These are phyloP conservation scores for Cucurbita ficifolia DNA, from an alignment of 306 rosid species.

Conservation along the genomic window DNA sequence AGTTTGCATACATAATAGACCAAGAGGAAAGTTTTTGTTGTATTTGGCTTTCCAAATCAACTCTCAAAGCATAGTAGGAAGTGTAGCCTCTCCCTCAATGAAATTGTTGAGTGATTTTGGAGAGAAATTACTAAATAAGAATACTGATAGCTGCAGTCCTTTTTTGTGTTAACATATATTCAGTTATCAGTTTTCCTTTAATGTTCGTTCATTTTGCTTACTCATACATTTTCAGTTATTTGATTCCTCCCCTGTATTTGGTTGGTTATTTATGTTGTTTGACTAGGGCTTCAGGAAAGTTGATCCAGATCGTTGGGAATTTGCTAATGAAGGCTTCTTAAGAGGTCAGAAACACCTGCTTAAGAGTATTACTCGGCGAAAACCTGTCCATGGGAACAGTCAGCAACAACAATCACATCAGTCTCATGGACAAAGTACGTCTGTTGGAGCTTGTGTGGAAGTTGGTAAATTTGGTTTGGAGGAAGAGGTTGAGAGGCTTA, in stretches of 20 bases:
- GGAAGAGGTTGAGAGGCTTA: slow-evolving; percentile 94
- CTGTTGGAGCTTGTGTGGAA: slow-evolving; percentile 87
- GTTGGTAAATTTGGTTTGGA: slow-evolving; percentile 95
- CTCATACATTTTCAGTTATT: background rate
- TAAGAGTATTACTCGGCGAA: slow-evolving; percentile 63
- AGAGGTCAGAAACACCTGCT: slow-evolving; percentile 93
- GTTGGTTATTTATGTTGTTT: slow-evolving; percentile 3
- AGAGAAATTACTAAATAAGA: background rate
- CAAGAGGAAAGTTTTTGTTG: background rate
- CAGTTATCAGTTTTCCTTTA: background rate
- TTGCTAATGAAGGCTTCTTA: slow-evolving; percentile 90
- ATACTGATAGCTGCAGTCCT: background rate
- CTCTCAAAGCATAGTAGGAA: background rate
- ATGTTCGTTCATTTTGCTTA: background rate
- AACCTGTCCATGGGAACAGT: slow-evolving; percentile 77
- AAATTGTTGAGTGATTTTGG: background rate
- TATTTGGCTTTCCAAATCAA: background rate
- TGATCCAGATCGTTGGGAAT: slow-evolving; percentile 99
- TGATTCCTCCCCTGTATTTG: background rate
- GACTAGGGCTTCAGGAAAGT: slow-evolving; percentile 91
- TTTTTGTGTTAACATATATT: background rate
- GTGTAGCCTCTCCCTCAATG: background rate
- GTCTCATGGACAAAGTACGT: slow-evolving; percentile 59
- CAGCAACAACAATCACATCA: slow-evolving; percentile 61
- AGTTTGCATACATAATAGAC: background rate